phyloP scores from a whole-genome alignment of 1,284 basidiomycete genomes.

The Sporisorium reilianum region DNA sequence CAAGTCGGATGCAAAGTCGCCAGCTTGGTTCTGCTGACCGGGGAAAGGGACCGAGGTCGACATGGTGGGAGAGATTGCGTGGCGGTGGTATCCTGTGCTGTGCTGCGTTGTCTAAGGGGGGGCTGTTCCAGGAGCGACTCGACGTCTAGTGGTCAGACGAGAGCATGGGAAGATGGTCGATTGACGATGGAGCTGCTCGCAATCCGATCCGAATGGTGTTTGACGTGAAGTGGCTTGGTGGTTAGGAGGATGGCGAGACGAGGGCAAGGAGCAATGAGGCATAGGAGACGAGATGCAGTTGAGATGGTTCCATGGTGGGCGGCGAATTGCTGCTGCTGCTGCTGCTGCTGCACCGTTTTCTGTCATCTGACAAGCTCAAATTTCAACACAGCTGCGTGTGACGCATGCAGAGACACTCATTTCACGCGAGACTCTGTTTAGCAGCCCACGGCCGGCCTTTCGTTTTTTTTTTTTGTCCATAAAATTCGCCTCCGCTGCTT shows the following conservation, averaged over 20 bases:
- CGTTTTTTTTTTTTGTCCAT: too few species aligned
- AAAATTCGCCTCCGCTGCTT: too few species aligned
- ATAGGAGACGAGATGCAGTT: background rate
- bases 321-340: too few species aligned
- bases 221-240: too few species aligned
- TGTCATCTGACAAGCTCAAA: too few species aligned
- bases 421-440: background rate
- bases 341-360: background rate
- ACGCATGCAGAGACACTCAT: too few species aligned
- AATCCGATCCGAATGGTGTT: too few species aligned
- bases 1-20: constrained; percentile 28
- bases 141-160: background rate
- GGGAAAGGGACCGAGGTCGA: constrained; percentile 45
- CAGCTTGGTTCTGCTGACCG: constrained; percentile 14
- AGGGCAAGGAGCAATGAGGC: background rate
- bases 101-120: too few species aligned
- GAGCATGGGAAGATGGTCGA: background rate
- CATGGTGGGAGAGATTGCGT: constrained; percentile 20
- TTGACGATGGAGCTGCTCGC: background rate
- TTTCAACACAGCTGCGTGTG: too few species aligned
- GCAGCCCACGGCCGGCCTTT: too few species aligned
- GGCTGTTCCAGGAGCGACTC: too few species aligned
- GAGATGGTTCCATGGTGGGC: background rate
- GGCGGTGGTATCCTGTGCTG: background rate
- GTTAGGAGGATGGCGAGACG: too few species aligned